These are phyloP conservation scores for Peronospora belbahrii DNA, from an alignment of 352 stramenopile genomes.

Conservation along the genomic window DNA sequence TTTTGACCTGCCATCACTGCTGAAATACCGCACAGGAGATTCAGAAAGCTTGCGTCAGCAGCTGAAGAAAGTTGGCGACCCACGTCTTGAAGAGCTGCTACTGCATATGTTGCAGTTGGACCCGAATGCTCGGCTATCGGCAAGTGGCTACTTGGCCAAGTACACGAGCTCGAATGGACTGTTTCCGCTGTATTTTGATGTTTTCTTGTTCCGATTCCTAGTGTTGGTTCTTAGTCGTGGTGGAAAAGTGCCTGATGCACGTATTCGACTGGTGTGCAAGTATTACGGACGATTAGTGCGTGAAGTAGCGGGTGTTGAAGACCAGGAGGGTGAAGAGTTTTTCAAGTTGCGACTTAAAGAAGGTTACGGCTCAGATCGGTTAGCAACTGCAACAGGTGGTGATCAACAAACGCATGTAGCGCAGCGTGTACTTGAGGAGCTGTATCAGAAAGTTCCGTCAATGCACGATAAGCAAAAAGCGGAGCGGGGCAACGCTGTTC, in stretches of 20 bases:
- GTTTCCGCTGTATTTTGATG: constrained; percentile 84
- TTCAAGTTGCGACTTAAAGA: constrained; percentile 83
- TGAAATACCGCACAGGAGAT: constrained; percentile 82
- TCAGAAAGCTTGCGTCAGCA: constrained; percentile 65
- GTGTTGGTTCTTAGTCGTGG: constrained; percentile 71
- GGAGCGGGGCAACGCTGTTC: constrained; percentile 26
- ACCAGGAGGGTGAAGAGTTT: constrained; percentile 86
- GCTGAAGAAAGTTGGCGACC: constrained; percentile 90
- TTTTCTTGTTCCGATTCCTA: constrained; percentile 87
- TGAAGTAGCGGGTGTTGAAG: constrained; percentile 87
- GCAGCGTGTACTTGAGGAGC: constrained; percentile 64
- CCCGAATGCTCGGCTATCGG: constrained; percentile 75
- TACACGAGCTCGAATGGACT: constrained; percentile 58
- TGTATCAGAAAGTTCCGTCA: constrained; percentile 37
- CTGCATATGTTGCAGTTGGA: constrained; percentile 93
- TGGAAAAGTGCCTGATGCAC: constrained; percentile 85
- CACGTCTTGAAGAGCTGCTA: constrained; percentile 83
- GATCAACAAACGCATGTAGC: constrained; percentile 53
- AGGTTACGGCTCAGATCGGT: constrained; percentile 69
- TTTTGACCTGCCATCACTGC: constrained; percentile 90
- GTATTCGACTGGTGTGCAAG: constrained; percentile 89
- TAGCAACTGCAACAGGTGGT: constrained; percentile 33
- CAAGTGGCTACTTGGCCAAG: constrained; percentile 85
- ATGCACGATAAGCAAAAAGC: constrained; percentile 38
- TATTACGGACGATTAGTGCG: constrained; percentile 89